Conservation (phyloP, 768 basidiomycete genomes). For the Collybiopsis luxurians region DNA sequence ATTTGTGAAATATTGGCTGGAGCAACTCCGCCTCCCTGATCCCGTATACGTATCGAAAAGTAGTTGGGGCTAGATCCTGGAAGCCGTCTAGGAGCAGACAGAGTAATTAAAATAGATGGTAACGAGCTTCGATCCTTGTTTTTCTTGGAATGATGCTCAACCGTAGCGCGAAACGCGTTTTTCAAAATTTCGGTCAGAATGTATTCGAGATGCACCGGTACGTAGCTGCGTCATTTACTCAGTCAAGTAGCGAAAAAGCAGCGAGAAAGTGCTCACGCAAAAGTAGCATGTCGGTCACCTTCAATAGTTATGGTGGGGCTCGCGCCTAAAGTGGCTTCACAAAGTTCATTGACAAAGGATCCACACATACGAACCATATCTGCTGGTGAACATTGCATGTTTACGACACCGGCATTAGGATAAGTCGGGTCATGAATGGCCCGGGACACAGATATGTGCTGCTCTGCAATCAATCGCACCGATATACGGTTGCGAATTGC, state of each 20-base stretch:
- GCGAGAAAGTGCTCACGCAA: conserved; percentile 58
- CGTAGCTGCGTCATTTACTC: conserved; percentile 52
- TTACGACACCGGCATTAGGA: conserved; percentile 66
- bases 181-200: conserved; percentile 89
- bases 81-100: conserved; percentile 51
- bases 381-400: conserved; percentile 67
- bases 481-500: conserved; percentile 87
- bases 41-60: conserved; percentile 77
- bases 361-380: conserved; percentile 77
- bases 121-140: conserved; percentile 33
- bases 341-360: conserved; percentile 81
- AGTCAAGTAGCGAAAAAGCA: conserved; percentile 1
- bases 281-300: conserved; percentile 67
- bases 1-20: conserved; percentile 72
- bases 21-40: conserved; percentile 84
- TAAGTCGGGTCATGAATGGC: conserved; percentile 46
- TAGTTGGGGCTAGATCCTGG: conserved; percentile 37
- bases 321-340: conserved; percentile 78
- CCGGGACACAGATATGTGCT: conserved; percentile 82
- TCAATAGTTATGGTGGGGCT: conserved; percentile 68
- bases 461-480: conserved; percentile 85
- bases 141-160: conserved; percentile 63
- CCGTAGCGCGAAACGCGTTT: conserved; percentile 87
- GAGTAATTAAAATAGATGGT: conserved; percentile 69
- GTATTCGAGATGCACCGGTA: conserved; percentile 90